Evolutionary conservation across 768 basidiomycete genomes (phyloP), one percentile per base, ranked within the genome.

Genomic region (Lentinula lateritia): DNA sequence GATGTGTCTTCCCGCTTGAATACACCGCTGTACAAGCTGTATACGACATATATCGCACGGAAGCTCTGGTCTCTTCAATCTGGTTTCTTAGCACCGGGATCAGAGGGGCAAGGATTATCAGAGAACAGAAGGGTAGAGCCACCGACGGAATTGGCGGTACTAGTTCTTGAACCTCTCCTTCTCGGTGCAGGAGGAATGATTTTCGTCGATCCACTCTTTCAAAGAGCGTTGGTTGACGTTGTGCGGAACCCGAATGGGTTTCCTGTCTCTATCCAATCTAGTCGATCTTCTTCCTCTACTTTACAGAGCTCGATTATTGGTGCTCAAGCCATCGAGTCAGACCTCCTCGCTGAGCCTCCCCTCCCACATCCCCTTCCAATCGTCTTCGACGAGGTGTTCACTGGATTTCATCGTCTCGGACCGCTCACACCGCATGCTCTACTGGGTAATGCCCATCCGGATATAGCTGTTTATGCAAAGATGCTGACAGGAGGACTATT

Each of bases 171-270:
- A 70, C 96, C 96, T 0, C 80, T 95, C 23, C 83, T 95, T 28
- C 90, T 98, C 83, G 96, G 96, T 13, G 95, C 96, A 0, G 96
- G 93, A 0, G 96, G 96, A 0, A 98, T 98, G 96, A 79, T 94
- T 35, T 98, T 98, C 68, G 93, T 98, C 28, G 96, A 98, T 70
- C 96, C 96, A 8, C 85, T 98, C 46, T 98, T 96, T 80, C 96
- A 98, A 71, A 83, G 92, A 32, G 78, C 94, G 35, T 72, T 98
- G 65, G 76, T 98, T 43, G 93, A 97, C 66, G 81, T 85, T 2
- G 90, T 92, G 5, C 87, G 96, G 61, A 73, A 79, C 28, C 67
- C 69, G 36, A 71, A 71, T 12, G 66, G 76, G 12, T 72, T 75
- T 13, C 56, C 70, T 5, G 64, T 72, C 6, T 63, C 71, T 1